Conservation (phyloP, 2,329 filamentous ascomycete genomes). For the Penicillium olsonii region DNA sequence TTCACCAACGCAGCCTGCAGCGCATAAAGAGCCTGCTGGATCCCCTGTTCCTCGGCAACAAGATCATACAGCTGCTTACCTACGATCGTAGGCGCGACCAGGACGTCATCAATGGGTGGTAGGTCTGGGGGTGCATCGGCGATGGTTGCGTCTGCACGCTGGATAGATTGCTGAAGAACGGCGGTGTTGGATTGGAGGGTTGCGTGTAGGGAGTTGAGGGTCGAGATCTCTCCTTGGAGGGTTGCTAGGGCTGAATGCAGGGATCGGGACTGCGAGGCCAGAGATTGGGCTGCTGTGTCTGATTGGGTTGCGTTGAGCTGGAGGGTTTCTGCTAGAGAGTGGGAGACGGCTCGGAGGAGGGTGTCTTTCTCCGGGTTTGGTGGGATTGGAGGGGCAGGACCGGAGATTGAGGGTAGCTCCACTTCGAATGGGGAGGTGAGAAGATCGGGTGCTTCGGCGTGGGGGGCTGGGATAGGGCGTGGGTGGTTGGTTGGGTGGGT, state of each 20-base stretch:
- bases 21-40: constrained; percentile 81
- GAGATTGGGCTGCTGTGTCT: constrained; percentile 69
- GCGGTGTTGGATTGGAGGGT: constrained; percentile 74
- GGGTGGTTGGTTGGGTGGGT: constrained; percentile 25
- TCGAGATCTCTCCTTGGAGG: constrained; percentile 72
- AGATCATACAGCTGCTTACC: constrained; percentile 88
- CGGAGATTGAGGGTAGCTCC: constrained; percentile 52
- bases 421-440: constrained; percentile 65
- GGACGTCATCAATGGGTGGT: constrained; percentile 82
- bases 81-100: constrained; percentile 92
- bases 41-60: constrained; percentile 82
- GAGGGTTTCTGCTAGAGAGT: constrained; percentile 68
- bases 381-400: constrained; percentile 78
- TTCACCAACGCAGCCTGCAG: constrained; percentile 48
- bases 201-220: constrained; percentile 69
- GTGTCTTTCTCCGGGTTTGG: constrained; percentile 95
- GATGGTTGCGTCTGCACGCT: constrained; percentile 77
- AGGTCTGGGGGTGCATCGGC: constrained; percentile 57
- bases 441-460: constrained; percentile 54
- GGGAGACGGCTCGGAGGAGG: constrained; percentile 73
- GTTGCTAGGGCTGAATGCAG: constrained; percentile 69
- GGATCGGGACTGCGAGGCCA: constrained; percentile 76
- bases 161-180: constrained; percentile 75
- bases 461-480: constrained; percentile 30
- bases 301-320: constrained; percentile 71